Base-by-base conservation (phyloP, 2,329 filamentous ascomycete species). In the Scedosporium apiospermum region DNA sequence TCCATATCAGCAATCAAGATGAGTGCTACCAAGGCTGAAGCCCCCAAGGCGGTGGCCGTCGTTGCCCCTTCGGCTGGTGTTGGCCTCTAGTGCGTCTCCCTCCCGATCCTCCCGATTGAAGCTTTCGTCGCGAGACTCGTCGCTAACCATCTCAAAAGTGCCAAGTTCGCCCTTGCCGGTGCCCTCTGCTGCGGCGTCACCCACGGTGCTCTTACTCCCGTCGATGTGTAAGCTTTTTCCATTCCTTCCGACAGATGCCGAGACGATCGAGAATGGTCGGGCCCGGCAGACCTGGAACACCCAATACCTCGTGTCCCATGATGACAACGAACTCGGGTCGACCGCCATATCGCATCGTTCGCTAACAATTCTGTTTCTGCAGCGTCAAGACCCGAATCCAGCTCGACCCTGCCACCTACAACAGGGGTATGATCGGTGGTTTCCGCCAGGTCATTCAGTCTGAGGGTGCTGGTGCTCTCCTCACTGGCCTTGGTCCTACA, bases 151-250 rank as follows among this genome's bases (percentile, higher is more conserved):
- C 44, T 34, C 53, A 16, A 49, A 23, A 62, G 60, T 88, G 90
- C 91, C 72, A 87, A 91, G 80, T 97, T 97, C 82, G 93, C 95
- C 80, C 89, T 99, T 73, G 93, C 95, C 72, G 95, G 95, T 81
- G 95, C 95, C 72, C 82, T 98, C 83, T 97, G 95, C 88, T 99
- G 95, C 81, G 95, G 93, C 71, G 82, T 98, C 81, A 99, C 95
- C 75, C 95, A 99, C 86, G 95, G 93, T 79, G 89, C 85, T 74
- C 88, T 98, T 72, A 99, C 95, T 70, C 95, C 95, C 75, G 92
- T 99, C 78, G 95, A 99, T 90, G 95, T 99, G 93, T 98, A 95
- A 79, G 93, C 90, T 51, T 63, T 60, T n/a, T 23, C 30, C 53
- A 27, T 30, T 27, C 6, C 12, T 57, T 51, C 18, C 23, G 3